These are phyloP conservation scores for Gryganskiella cystojenkinii DNA, from an alignment of 192 early-diverging fungal species.

Conservation along the genomic window DNA sequence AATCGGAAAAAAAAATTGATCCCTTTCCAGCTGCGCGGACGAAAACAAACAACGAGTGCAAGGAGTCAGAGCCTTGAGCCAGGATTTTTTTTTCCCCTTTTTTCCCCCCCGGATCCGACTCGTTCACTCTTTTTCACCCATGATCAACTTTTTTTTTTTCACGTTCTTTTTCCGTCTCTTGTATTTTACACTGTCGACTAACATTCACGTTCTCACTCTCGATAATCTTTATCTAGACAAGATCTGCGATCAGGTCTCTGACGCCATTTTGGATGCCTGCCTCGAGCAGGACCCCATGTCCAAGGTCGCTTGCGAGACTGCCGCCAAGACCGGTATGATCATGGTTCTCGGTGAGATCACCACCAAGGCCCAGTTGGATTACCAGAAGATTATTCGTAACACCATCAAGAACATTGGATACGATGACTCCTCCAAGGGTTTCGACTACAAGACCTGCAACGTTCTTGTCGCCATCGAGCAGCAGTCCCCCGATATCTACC, in stretches of 20 bases:
- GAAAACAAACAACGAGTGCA: background rate
- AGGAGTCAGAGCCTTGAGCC: constrained; percentile 6
- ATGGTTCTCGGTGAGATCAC: constrained; percentile 99
- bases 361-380: constrained; percentile 97
- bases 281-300: constrained; percentile 94
- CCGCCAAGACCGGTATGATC: constrained; percentile 99
- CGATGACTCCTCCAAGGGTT: constrained; percentile 98
- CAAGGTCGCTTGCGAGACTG: constrained; percentile 99
- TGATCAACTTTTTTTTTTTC: too few species aligned
- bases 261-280: constrained; percentile 98
- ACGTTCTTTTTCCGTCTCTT: too few species aligned
- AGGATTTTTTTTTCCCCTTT: background rate
- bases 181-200: too few species aligned
- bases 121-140: background rate
- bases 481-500: constrained; percentile 99
- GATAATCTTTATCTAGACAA: constrained; percentile 84
- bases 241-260: constrained; percentile 99
- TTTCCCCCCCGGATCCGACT: background rate
- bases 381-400: constrained; percentile 99
- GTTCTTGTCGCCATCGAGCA: constrained; percentile 99
- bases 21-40: background rate
- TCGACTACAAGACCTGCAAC: constrained; percentile 99
- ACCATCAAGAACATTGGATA: constrained; percentile 99
- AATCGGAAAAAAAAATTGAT: background rate
- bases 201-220: too few species aligned